Base-by-base conservation (phyloP, 345 rosid genomes). In the Mercurialis annua region DNA sequence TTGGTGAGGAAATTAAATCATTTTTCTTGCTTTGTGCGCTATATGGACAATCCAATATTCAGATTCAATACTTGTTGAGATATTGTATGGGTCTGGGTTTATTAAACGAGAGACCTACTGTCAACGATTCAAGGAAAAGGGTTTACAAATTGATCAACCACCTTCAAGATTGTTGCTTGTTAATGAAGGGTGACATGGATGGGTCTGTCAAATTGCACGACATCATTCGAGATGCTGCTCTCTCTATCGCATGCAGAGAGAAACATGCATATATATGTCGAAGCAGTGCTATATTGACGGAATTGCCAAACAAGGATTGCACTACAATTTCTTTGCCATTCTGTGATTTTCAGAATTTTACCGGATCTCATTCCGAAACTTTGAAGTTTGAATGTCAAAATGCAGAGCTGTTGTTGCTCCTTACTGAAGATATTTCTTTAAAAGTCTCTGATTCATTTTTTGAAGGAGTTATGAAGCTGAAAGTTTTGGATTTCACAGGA, bases 11-110 rank as follows among this genome's bases (percentile, higher is more conserved):
- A 18, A 65, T 77, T 4, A 73, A 77, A 34, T 50, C 70, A n/a
- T 24, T 70, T 8, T 84, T 84, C 50, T 31, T 68, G 44, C 73
- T 78, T 16, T 59, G 54, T 31, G 43, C 23, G 10, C 47, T 2
- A 3, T 15, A 40, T 26, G 12, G 10, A 4, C 27, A 29, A 3
- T 8, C 8, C 7, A 6, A 26, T 5, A 42, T n/a, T 26, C 4
- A 0, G 2, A 12, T 56, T 3, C 7, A 11, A 15, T 2, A 30
- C 21, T 58, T 68, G 43, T 24, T 68, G 57, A 56, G 3, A 6
- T 47, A 68, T 7, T 2, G 55, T 47, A 1, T 31, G 43, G 71
- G 57, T 16, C 5, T 59, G 40, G 21, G 18, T 12, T 49, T 68
- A 42, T 51, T 68, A 10, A 18, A 18, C 5, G 17, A 4, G 17